These are phyloP conservation scores for Fusarium sp. DNA, from an alignment of 2,329 filamentous ascomycete species.

Conservation along the genomic window DNA sequence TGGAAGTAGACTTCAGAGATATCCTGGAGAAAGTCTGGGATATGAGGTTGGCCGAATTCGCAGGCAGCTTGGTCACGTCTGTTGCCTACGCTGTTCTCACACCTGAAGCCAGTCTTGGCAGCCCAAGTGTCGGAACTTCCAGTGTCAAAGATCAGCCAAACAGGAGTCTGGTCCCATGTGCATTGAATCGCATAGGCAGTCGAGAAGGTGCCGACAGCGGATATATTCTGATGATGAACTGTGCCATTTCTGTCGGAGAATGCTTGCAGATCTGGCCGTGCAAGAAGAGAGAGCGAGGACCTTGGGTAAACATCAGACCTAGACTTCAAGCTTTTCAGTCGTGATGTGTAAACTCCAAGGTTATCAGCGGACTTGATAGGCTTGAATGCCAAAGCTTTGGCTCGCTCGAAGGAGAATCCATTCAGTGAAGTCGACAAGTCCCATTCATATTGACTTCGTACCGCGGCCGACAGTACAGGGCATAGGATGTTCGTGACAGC, in stretches of 20 bases:
- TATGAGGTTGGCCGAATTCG: slow-evolving; percentile 55
- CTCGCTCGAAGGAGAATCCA: slow-evolving; percentile 54
- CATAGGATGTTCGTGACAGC: slow-evolving; percentile 4
- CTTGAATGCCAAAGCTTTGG: slow-evolving; percentile 46
- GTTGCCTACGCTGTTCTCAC: slow-evolving; percentile 53
- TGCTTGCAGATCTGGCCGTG: slow-evolving; percentile 28
- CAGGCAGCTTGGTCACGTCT: slow-evolving; percentile 51
- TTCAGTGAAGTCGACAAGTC: slow-evolving; percentile 54
- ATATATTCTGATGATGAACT: slow-evolving; percentile 53
- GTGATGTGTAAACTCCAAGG: slow-evolving; percentile 49
- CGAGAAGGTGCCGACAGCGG: slow-evolving; percentile 53
- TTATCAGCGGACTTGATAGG: slow-evolving; percentile 47
- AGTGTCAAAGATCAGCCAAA: slow-evolving; percentile 62
- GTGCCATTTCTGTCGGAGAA: slow-evolving; percentile 25
- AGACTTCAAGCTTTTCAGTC: slow-evolving; percentile 49
- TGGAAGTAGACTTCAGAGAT: slow-evolving; percentile 60
- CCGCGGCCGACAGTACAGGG: slow-evolving; percentile 1
- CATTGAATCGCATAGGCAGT: slow-evolving; percentile 59
- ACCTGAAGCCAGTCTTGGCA: slow-evolving; percentile 56
- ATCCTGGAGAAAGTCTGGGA: slow-evolving; percentile 55
- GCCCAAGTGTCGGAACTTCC: slow-evolving; percentile 66
- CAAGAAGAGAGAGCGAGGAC: slow-evolving; percentile 50
- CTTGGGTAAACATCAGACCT: slow-evolving; percentile 32
- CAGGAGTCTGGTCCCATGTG: slow-evolving; percentile 53
- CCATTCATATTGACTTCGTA: slow-evolving; percentile 35